Conservation (phyloP, 208 protist species). For the Angomonas ambiguus region DNA sequence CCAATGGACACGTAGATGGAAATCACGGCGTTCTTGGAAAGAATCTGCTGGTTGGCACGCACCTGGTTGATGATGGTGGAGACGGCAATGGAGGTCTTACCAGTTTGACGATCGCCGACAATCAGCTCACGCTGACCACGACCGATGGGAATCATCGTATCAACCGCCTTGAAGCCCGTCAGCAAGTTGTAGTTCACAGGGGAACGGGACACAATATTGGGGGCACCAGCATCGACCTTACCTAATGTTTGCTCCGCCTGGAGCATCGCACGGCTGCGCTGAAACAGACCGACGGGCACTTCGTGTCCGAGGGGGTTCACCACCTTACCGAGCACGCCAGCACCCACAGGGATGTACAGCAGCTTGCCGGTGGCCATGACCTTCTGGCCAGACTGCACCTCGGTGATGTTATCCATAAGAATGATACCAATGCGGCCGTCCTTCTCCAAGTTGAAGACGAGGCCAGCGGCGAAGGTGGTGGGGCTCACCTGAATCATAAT, state of each 20-base stretch:
- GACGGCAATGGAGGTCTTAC: constrained; percentile 92
- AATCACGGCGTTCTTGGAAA: constrained; percentile 88
- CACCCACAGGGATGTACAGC: constrained; percentile 77
- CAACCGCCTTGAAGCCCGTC: constrained; percentile 91
- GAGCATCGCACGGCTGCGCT: constrained; percentile 48
- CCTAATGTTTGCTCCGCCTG: constrained; percentile 39
- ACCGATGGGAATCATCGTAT: constrained; percentile 92
- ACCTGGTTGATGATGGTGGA: constrained; percentile 94
- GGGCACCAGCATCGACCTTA: constrained; percentile 88
- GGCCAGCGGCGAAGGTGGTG: constrained; percentile 64
- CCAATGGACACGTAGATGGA: constrained; percentile 93
- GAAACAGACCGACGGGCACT: constrained; percentile 65
- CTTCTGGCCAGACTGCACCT: constrained; percentile 83
- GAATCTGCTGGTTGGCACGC: constrained; percentile 81
- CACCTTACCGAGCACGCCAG: constrained; percentile 82
- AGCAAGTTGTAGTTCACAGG: constrained; percentile 93
- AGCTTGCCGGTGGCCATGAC: constrained; percentile 83
- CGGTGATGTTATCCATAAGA: constrained; percentile 85
- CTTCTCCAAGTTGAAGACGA: constrained; percentile 86
- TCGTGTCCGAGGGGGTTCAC: constrained; percentile 83
- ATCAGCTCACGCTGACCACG: constrained; percentile 93
- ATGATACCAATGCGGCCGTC: constrained; percentile 85
- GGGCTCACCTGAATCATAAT: constrained; percentile 82
- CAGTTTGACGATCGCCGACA: constrained; percentile 92
- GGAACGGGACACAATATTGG: constrained; percentile 90